Evolutionary conservation across 306 rosid genomes (phyloP), one percentile per base, ranked within the genome.

Genomic region (Cicer arietinum): DNA sequence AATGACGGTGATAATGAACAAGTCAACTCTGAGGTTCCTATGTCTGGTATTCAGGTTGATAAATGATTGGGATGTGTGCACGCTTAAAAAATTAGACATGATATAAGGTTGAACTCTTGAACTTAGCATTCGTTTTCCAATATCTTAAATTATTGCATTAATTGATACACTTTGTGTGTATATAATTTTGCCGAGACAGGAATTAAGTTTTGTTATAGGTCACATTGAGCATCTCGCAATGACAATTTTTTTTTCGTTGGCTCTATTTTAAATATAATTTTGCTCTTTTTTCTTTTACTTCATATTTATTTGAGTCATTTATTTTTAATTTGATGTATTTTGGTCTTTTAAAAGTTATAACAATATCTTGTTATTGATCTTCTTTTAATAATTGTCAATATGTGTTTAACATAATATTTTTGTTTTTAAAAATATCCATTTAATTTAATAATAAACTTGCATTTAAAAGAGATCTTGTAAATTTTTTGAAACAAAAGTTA

Each of bases 21-120:
- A 56, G 53, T 64, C 7, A 65, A 72, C 61, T 73, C 79, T 8
- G 67, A 78, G 62, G 84, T 74, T 66, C 90, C 90, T 0, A 79
- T 74, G 82, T 25, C 90, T n/a, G 83, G 79, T 58, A 48, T 79
- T 14, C 59, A 75, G 73, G 53, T 42, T 53, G 78, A 76, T 20
- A 64, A 79, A 25, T 77, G 81, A 86, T 77, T 61, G 14, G 18
- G 62, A 18, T 14, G 39, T 40, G 18, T 14, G n/a, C 41, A 39
- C 22, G 0, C 6, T 12, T 66, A 8, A 61, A 35, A 35, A 62
- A 67, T 69, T 74, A 41, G 66, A 6, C 64, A n/a, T 12, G n/a
- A 13, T 60, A 8, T 40, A 46, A 65, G 54, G 61, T 64, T 64
- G 10, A 3, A 6, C 39, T 8, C 47, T 56, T 13, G 18, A 42